A percentile compares a stretch with the other conserved stretches of the same genome.
Conservation (phyloP, 768 basidiomycete genomes). For the Cyathus striatus region DNA sequence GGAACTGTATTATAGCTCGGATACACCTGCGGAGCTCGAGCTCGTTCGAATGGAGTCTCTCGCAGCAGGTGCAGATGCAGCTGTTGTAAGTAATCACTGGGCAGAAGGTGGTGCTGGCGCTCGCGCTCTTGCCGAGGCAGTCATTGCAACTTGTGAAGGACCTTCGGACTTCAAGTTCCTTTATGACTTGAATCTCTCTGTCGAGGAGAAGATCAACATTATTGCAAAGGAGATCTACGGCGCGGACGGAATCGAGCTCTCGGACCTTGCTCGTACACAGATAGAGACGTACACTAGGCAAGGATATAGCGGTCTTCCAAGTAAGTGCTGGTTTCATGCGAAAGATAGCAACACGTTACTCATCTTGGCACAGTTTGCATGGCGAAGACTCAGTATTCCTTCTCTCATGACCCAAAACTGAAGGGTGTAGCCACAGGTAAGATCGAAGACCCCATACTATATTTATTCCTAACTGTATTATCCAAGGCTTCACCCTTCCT, state of each 20-base stretch:
- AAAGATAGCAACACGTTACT: conserved; percentile 3
- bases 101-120: conserved; percentile 93
- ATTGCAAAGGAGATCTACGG: conserved; percentile 93
- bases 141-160: conserved; percentile 80
- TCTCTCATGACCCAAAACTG: conserved; percentile 89
- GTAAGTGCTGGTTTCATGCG: conserved; percentile 35
- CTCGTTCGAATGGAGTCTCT: conserved; percentile 79
- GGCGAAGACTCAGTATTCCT: conserved; percentile 98
- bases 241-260: conserved; percentile 85
- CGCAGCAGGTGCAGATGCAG: conserved; percentile 87
- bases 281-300: conserved; percentile 89
- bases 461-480: background rate
- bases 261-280: conserved; percentile 79
- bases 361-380: conserved; percentile 65
- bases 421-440: conserved; percentile 84
- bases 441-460: conserved; percentile 7
- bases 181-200: conserved; percentile 78
- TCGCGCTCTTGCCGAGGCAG: conserved; percentile 85
- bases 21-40: conserved; percentile 84
- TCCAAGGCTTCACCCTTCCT: conserved; percentile 82
- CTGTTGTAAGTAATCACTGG: conserved; percentile 97
- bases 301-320: conserved; percentile 75
- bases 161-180: conserved; percentile 88
- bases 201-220: conserved; percentile 83
- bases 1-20: conserved; percentile 48